These are phyloP conservation scores for Rhizopogon vinicolor DNA, from an alignment of 768 basidiomycete species.

Conservation along the genomic window DNA sequence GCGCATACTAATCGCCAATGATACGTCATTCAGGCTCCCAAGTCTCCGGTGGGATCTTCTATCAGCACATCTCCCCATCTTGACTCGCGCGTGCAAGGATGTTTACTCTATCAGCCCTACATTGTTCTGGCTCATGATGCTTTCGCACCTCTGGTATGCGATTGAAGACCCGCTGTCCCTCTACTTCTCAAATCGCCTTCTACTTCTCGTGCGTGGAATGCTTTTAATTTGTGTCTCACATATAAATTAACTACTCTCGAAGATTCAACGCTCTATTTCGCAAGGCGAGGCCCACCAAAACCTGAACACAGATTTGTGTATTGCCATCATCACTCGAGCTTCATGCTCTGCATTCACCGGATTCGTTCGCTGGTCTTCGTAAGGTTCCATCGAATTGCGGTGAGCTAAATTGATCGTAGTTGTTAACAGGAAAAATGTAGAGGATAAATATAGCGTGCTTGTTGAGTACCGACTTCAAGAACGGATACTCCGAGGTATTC, in stretches of 20 bases:
- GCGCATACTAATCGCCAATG: constrained; percentile 17
- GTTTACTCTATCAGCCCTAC: constrained; percentile 18
- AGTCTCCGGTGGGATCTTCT: constrained; percentile 6
- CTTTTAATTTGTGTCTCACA: neutral
- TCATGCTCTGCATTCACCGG: constrained; percentile 12
- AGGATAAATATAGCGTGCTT: constrained; percentile 9
- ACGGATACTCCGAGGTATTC: constrained; percentile 15
- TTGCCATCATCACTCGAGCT: constrained; percentile 8
- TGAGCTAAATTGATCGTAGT: neutral
- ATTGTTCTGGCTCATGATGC: constrained; percentile 8
- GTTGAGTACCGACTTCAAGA: constrained; percentile 17
- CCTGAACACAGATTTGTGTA: constrained; percentile 5
- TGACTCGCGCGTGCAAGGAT: constrained; percentile 16
- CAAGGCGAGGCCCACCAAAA: neutral
- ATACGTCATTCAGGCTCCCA: constrained; percentile 2
- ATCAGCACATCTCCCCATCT: neutral
- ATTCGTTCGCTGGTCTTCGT: constrained; percentile 15
- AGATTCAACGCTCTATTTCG: constrained; percentile 19
- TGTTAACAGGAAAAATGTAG: constrained; percentile 3
- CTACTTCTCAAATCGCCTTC: constrained; percentile 17
- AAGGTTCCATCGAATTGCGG: constrained; percentile 1
- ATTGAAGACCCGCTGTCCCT: constrained; percentile 15
- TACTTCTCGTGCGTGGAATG: constrained; percentile 14
- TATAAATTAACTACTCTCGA: neutral
- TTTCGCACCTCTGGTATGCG: constrained; percentile 13